Conservation (phyloP, 768 basidiomycete genomes). For the Boletus reticuloceps region DNA sequence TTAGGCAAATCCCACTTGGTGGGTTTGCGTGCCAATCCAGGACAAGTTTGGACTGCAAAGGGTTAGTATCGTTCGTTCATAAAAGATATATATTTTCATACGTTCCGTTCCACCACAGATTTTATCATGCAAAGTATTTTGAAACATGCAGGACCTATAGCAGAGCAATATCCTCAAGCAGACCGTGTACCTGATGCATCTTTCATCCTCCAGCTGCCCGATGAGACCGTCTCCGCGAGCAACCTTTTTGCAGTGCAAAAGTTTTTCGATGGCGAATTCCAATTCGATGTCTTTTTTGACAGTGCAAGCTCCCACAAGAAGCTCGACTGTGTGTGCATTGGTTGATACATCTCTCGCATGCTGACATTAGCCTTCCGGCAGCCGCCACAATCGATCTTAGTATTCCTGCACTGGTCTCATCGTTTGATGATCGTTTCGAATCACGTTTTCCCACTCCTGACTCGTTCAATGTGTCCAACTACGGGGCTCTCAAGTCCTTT, state of each 20-base stretch:
- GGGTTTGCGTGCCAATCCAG: constrained; percentile 58
- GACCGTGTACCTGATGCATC: constrained; percentile 73
- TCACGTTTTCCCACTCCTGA: constrained; percentile 65
- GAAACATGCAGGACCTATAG: constrained; percentile 50
- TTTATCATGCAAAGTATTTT: constrained; percentile 59
- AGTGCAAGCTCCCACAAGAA: constrained; percentile 64
- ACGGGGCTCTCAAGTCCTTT: constrained; percentile 59
- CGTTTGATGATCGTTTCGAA: constrained; percentile 68
- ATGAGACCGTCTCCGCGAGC: constrained; percentile 67
- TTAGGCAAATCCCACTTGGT: constrained; percentile 70
- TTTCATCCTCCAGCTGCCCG: constrained; percentile 70
- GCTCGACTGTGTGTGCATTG: constrained; percentile 53
- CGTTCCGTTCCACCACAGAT: constrained; percentile 40
- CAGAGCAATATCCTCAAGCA: constrained; percentile 48
- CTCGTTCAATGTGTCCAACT: constrained; percentile 46
- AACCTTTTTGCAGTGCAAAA: constrained; percentile 91
- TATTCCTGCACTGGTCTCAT: constrained; percentile 58
- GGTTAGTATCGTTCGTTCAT: constrained; percentile 39
- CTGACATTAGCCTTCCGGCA: constrained; percentile 25
- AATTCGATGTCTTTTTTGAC: constrained; percentile 89
- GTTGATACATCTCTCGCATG: background rate
- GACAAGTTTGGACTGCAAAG: constrained; percentile 82
- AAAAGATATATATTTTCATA: background rate
- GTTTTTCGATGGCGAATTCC: constrained; percentile 77
- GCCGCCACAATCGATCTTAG: constrained; percentile 66